Evolutionary conservation across 176 grass and related monocot genomes (phyloP).

Genomic region (Cymbopogon citratus): DNA sequence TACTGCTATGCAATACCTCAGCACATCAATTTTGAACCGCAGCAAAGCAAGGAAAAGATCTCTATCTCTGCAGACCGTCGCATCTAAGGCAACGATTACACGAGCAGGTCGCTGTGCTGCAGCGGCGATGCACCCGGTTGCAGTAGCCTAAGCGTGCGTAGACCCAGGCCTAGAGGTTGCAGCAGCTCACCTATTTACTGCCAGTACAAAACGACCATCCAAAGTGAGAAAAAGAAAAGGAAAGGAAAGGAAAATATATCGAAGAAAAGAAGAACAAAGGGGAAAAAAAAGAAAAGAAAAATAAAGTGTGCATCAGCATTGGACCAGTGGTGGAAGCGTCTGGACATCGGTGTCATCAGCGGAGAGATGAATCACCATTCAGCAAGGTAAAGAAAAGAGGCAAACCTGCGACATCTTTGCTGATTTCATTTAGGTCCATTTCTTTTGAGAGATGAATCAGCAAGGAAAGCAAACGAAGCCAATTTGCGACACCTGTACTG

Average conservation of each 20-base stretch:
- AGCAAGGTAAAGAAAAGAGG: not conserved
- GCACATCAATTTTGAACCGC: slow-evolving; percentile 3
- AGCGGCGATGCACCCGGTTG: not conserved
- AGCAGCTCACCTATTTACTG: not conserved
- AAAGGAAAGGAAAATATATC: not conserved
- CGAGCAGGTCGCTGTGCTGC: slow-evolving; percentile 26
- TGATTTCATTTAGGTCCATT: not conserved
- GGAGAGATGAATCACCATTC: not conserved
- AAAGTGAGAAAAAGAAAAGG: no score
- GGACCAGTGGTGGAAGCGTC: slow-evolving; percentile 19
- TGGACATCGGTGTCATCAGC: not conserved
- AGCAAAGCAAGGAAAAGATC: slow-evolving; percentile 27
- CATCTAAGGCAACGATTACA: slow-evolving; percentile 38
- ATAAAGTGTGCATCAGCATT: not conserved
- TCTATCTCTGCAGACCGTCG: not conserved
- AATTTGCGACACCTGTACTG: not conserved
- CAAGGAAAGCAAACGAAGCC: not conserved
- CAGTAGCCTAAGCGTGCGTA: not conserved
- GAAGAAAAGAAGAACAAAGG: not conserved
- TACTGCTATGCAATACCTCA: not conserved
- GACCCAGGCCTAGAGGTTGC: slow-evolving; percentile 26
- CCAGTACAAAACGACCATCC: not conserved
- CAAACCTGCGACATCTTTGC: not conserved
- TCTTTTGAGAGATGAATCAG: not conserved
- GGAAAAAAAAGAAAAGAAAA: no score